Evolutionary conservation across 2,329 filamentous ascomycete genomes (phyloP).

Genomic region (Gyromitra esculenta): DNA sequence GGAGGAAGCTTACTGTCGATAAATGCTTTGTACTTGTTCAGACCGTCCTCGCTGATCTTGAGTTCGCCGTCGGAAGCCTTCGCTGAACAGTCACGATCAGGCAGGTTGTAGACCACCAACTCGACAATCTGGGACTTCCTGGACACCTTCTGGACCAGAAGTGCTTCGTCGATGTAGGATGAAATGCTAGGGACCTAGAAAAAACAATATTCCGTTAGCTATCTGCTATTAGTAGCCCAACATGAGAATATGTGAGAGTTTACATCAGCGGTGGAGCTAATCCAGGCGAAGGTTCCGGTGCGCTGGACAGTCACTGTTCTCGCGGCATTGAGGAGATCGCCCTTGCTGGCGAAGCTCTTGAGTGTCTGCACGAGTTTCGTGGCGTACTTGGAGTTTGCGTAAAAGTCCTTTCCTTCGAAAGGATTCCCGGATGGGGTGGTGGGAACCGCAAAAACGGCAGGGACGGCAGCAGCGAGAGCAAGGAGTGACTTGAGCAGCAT

Average conservation of each 20-base stretch:
- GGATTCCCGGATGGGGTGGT: constrained; percentile 60
- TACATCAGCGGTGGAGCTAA: constrained; percentile 54
- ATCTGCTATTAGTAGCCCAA: constrained; percentile 50
- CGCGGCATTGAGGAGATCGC: constrained; percentile 61
- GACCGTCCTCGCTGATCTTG: constrained; percentile 59
- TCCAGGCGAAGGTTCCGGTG: constrained; percentile 63
- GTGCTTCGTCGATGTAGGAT: constrained; percentile 41
- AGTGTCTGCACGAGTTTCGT: constrained; percentile 61
- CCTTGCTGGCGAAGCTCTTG: constrained; percentile 59
- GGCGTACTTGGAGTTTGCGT: constrained; percentile 63
- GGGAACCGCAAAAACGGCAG: constrained; percentile 24
- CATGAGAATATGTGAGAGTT: constrained; percentile 26
- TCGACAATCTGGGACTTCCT: constrained; percentile 62
- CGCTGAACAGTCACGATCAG: constrained; percentile 63
- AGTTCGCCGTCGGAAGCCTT: constrained; percentile 63
- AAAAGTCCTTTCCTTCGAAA: constrained; percentile 65
- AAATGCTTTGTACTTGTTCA: constrained; percentile 61
- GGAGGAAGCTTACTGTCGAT: constrained; percentile 62
- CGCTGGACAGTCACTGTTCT: constrained; percentile 61
- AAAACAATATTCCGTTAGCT: constrained; percentile 61
- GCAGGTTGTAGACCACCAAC: constrained; percentile 63
- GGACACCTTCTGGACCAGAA: constrained; percentile 58
- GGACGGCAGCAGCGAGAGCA: constrained; percentile 24
- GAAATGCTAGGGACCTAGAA: constrained; percentile 59
- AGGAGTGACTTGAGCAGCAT: constrained; percentile 45